phyloP scores from a whole-genome alignment of 108 stramenopile genomes.

The Skeletonema grethae region DNA sequence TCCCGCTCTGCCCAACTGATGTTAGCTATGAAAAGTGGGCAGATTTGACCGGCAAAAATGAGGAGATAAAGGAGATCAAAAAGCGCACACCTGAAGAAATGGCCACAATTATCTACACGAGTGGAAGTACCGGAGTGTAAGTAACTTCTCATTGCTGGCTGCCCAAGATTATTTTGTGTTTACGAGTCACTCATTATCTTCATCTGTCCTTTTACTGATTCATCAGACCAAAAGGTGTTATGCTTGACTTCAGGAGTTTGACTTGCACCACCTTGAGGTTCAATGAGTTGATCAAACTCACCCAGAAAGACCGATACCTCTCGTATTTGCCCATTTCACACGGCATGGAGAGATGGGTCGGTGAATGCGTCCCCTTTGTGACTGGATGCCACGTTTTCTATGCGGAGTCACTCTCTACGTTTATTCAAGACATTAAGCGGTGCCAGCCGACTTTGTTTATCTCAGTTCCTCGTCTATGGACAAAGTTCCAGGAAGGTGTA shows the following conservation, averaged over 20 bases:
- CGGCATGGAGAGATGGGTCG: slow-evolving; percentile 85
- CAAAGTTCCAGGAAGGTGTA: slow-evolving; percentile 80
- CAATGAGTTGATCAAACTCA: slow-evolving; percentile 37
- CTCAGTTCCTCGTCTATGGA: slow-evolving; percentile 84
- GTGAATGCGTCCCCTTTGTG: slow-evolving; percentile 66
- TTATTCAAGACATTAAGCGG: slow-evolving; percentile 68
- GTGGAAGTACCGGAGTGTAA: slow-evolving; percentile 77
- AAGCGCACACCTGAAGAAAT: slow-evolving; percentile 68
- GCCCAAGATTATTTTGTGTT: background rate
- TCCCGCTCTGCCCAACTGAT: slow-evolving; percentile 67
- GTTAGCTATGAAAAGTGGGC: slow-evolving; percentile 61
- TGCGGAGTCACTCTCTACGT: slow-evolving; percentile 68
- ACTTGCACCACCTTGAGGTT: slow-evolving; percentile 56
- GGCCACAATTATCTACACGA: slow-evolving; percentile 84
- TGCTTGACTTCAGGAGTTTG: slow-evolving; percentile 70
- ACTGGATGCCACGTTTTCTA: slow-evolving; percentile 59
- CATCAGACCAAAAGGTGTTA: slow-evolving; percentile 77
- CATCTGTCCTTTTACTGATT: background rate
- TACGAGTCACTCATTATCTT: background rate
- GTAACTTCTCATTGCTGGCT: slow-evolving; percentile 7
- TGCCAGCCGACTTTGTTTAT: slow-evolving; percentile 75
- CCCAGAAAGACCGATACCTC: slow-evolving; percentile 74
- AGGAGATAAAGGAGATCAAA: background rate
- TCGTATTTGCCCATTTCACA: slow-evolving; percentile 74
- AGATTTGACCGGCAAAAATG: slow-evolving; percentile 40